Percentiles rank a stretch among this genome's conserved stretches.
phyloP scores from a whole-genome alignment of 2,329 filamentous ascomycete species.

The Coniochaeta hoffmannii region DNA sequence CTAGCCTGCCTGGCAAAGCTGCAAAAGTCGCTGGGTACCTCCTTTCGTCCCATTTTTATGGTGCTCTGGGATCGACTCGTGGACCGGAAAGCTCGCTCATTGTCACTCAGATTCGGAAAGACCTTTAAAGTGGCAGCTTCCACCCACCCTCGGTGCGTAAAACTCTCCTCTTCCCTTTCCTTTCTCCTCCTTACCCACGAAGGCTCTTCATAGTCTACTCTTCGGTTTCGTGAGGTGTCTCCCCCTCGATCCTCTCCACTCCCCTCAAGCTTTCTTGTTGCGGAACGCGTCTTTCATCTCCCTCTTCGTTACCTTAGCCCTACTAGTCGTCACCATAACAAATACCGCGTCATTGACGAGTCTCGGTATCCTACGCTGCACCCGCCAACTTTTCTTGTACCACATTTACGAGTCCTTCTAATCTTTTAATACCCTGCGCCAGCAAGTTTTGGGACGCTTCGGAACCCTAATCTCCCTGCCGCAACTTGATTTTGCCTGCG shows the following conservation, averaged over 20 bases:
- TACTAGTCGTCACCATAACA: background rate
- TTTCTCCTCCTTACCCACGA: slow-evolving; percentile 39
- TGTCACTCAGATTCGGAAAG: slow-evolving; percentile 2
- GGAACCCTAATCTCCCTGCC: background rate
- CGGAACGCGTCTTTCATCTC: slow-evolving; percentile 13
- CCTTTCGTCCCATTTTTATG: background rate
- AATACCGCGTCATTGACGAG: background rate
- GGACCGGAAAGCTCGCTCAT: slow-evolving; percentile 3
- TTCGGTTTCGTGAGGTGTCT: slow-evolving; percentile 41
- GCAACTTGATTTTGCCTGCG: slow-evolving; percentile 8
- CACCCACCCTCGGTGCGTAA: slow-evolving; percentile 2
- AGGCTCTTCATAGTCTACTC: slow-evolving; percentile 35
- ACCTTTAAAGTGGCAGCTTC: slow-evolving; percentile 5
- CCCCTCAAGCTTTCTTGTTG: slow-evolving; percentile 10
- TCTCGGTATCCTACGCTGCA: slow-evolving; percentile 1
- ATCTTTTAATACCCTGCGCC: background rate
- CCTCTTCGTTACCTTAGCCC: background rate
- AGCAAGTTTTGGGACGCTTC: background rate
- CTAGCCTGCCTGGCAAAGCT: background rate
- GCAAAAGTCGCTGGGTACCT: background rate
- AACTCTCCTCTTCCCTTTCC: slow-evolving; percentile 13
- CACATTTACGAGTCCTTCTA: background rate
- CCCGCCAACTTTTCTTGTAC: background rate
- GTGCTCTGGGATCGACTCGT: background rate
- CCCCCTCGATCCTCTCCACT: slow-evolving; percentile 14